phyloP scores from a whole-genome alignment of 257 asterid species.

The Plectranthus barbatus region DNA sequence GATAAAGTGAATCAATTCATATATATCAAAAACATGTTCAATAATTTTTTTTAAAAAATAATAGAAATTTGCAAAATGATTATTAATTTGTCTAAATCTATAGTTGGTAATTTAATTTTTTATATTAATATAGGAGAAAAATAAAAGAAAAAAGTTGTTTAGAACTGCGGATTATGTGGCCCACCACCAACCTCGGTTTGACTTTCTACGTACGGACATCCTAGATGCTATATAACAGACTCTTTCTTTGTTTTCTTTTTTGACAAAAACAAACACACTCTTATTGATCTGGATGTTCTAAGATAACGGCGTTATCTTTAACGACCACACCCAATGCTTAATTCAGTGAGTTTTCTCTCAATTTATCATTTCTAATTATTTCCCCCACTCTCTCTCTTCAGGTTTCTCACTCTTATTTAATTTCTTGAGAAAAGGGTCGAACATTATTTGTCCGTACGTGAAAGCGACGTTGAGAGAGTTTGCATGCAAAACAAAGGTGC shows the following conservation, averaged over 20 bases:
- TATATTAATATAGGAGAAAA: no score
- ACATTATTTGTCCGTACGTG: no score
- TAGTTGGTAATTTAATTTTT: no score
- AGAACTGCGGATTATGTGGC: constrained; percentile 11
- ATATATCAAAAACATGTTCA: no score
- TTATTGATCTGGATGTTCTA: not conserved
- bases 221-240: constrained; percentile 21
- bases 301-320: not conserved
- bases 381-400: not conserved
- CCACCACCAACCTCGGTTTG: constrained; percentile 28
- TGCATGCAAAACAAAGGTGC: no score
- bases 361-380: not conserved
- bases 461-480: no score
- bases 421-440: no score
- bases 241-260: not conserved
- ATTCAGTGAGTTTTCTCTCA: constrained; percentile 8
- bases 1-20: not conserved
- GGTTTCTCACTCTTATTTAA: no score
- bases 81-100: no score
- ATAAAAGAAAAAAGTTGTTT: constrained; percentile 8
- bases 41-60: no score
- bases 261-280: no score
- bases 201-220: constrained; percentile 25
- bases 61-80: no score
- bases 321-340: constrained; percentile 8